These are phyloP conservation scores for Fusarium sp. DNA, from an alignment of 2,329 filamentous ascomycete species.

Conservation along the genomic window DNA sequence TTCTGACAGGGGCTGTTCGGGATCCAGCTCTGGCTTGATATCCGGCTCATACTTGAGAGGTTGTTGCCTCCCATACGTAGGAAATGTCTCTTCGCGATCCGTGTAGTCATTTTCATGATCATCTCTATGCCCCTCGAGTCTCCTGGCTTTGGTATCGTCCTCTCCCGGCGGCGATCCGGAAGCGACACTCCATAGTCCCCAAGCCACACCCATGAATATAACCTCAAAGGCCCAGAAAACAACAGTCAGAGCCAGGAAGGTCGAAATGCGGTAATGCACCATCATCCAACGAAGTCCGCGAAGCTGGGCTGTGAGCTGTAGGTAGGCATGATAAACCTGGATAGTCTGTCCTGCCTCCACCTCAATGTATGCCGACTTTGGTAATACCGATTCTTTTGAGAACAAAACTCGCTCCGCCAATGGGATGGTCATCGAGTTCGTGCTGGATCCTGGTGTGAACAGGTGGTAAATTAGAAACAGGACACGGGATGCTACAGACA, in stretches of 20 bases:
- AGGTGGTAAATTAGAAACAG: slow-evolving; percentile 76
- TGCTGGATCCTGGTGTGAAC: slow-evolving; percentile 72
- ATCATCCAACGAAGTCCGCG: slow-evolving; percentile 84
- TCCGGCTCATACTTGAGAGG: slow-evolving; percentile 55
- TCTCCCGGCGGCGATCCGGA: slow-evolving; percentile 30
- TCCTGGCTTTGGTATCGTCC: slow-evolving; percentile 10
- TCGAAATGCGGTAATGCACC: slow-evolving; percentile 81
- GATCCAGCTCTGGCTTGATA: slow-evolving; percentile 51
- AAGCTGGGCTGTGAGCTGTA: slow-evolving; percentile 80
- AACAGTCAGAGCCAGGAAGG: slow-evolving; percentile 74
- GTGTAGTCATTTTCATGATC: slow-evolving; percentile 50
- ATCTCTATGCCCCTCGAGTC: slow-evolving; percentile 32
- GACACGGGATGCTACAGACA: slow-evolving; percentile 70
- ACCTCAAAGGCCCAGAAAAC: slow-evolving; percentile 84
- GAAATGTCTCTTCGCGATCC: slow-evolving; percentile 58
- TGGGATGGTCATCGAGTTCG: slow-evolving; percentile 69
- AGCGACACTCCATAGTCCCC: slow-evolving; percentile 64
- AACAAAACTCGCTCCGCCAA: slow-evolving; percentile 83
- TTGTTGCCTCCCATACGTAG: slow-evolving; percentile 55
- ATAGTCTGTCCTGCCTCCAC: slow-evolving; percentile 75
- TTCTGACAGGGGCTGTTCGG: slow-evolving; percentile 49
- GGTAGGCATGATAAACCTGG: slow-evolving; percentile 77
- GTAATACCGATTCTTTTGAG: slow-evolving; percentile 52
- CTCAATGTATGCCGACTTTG: slow-evolving; percentile 66
- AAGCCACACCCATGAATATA: slow-evolving; percentile 71